phyloP scores from a whole-genome alignment of 1,139 yeast genomes.

The Schizosaccharomyces versatilis region DNA sequence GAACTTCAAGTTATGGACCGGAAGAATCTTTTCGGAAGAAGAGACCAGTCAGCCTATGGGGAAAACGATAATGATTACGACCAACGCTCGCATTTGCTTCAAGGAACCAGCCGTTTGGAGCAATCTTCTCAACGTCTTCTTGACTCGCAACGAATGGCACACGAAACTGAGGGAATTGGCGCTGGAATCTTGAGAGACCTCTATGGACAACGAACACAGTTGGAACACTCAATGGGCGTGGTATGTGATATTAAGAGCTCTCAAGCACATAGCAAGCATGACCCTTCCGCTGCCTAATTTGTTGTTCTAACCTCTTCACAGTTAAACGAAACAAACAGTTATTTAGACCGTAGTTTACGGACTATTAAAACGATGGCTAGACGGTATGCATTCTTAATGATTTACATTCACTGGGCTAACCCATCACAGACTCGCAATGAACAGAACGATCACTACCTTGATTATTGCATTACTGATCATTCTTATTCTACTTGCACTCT shows the following conservation, averaged over 20 bases:
- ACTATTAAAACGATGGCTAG: conserved; percentile 85
- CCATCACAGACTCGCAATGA: conserved; percentile 54
- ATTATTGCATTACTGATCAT: conserved; percentile 73
- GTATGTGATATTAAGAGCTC: conserved; percentile 1
- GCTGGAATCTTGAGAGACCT: conserved; percentile 75
- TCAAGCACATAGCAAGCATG: too few relatives aligned
- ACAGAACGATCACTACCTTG: conserved; percentile 81
- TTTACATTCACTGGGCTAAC: not conserved
- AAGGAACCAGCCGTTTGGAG: conserved; percentile 62
- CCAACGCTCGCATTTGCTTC: conserved; percentile 63
- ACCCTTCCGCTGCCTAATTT: too few relatives aligned
- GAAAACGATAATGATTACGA: conserved; percentile 25
- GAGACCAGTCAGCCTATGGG: conserved; percentile 17
- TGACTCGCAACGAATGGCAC: conserved; percentile 75
- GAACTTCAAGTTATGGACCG: conserved; percentile 24
- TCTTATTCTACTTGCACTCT: conserved; percentile 63
- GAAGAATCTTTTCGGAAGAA: conserved; percentile 40
- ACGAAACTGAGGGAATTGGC: conserved; percentile 82
- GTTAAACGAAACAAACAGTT: conserved; percentile 70
- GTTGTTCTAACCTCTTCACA: not conserved
- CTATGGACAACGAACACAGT: conserved; percentile 83
- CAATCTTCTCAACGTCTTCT: conserved; percentile 62
- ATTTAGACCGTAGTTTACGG: conserved; percentile 71
- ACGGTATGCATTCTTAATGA: conserved; percentile 15
- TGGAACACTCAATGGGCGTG: conserved; percentile 44